Percentiles rank a stretch among this genome's conserved stretches.
Evolutionary conservation across 352 stramenopile species (phyloP).

Genomic region (Pythium folliculosum): DNA sequence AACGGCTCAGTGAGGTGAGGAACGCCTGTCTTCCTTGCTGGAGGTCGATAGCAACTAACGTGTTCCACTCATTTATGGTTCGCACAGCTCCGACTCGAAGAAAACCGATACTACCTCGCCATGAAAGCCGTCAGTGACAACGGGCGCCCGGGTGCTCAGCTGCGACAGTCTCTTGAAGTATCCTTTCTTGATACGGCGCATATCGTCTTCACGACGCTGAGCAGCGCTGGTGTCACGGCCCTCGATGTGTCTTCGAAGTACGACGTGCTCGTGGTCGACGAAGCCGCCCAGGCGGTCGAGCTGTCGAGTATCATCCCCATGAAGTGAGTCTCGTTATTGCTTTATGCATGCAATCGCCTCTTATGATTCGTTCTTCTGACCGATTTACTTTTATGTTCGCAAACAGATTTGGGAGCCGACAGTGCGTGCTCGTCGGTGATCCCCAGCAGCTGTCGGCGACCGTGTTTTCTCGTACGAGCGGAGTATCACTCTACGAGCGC

Average conservation of each 20-base stretch:
- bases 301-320: slow-evolving; percentile 89
- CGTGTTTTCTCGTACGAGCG: slow-evolving; percentile 88
- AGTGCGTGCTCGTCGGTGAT: slow-evolving; percentile 93
- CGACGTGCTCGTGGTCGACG: slow-evolving; percentile 85
- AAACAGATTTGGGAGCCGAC: slow-evolving; percentile 80
- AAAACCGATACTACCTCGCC: slow-evolving; percentile 83
- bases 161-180: slow-evolving; percentile 79
- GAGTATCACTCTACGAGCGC: slow-evolving; percentile 86
- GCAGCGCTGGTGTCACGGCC: slow-evolving; percentile 81
- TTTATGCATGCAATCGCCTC: slow-evolving; percentile 7
- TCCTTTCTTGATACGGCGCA: slow-evolving; percentile 90
- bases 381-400: no score
- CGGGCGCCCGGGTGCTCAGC: slow-evolving; percentile 63
- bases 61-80: neutral
- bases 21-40: neutral
- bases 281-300: slow-evolving; percentile 87
- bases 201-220: slow-evolving; percentile 93
- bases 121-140: slow-evolving; percentile 64
- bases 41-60: neutral
- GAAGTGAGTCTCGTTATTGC: slow-evolving; percentile 56
- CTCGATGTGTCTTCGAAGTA: slow-evolving; percentile 78
- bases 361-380: no score
- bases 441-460: slow-evolving; percentile 93
- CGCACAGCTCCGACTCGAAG: slow-evolving; percentile 64
- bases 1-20: slow-evolving; percentile 70